A percentile compares a stretch with the other conserved stretches of the same genome.
These are phyloP conservation scores for Mycena haematopus DNA, from an alignment of 768 basidiomycete species.

Conservation along the genomic window DNA sequence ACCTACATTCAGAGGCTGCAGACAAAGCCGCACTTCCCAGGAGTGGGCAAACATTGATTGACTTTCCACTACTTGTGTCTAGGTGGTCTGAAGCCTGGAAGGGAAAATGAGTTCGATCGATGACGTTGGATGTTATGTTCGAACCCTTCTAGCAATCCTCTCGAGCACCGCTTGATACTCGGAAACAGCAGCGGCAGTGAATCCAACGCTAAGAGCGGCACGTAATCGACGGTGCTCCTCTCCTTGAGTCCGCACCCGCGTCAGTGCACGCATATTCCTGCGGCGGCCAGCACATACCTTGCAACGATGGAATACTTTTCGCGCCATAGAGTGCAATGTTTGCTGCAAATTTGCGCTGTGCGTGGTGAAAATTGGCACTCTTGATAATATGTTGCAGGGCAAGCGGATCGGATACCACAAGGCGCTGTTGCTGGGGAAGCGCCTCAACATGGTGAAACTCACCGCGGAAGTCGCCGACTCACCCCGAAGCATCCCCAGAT, in stretches of 20 bases:
- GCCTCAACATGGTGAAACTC: conserved; percentile 1
- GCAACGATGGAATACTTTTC: conserved; percentile 9
- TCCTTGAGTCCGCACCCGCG: conserved; percentile 6
- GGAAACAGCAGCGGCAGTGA: conserved; percentile 9
- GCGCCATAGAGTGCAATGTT: conserved; percentile 13
- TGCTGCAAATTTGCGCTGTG: conserved; percentile 9
- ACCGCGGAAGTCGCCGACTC: conserved; percentile 9
- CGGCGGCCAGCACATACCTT: conserved; percentile 1
- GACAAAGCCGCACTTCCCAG: conserved; percentile 9
- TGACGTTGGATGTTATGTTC: conserved; percentile 1
- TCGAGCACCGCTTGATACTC: conserved; percentile 13
- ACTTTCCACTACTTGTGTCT: conserved; percentile 6
- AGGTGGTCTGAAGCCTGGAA: conserved; percentile 3
- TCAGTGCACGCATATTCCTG: neutral
- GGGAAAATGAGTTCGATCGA: conserved; percentile 5
- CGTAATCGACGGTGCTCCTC: conserved; percentile 13
- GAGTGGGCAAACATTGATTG: conserved; percentile 15
- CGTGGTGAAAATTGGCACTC: conserved; percentile 12
- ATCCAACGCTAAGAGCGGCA: conserved; percentile 10
- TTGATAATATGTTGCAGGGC: conserved; percentile 10
- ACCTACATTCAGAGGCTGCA: conserved; percentile 10
- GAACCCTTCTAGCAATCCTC: conserved; percentile 10
- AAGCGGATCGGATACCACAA: conserved; percentile 13
- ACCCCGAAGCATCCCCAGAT: conserved; percentile 10
- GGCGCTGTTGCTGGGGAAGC: conserved; percentile 9